These are phyloP conservation scores for Pythium oligandrum DNA, from an alignment of 352 stramenopile species.

Conservation along the genomic window DNA sequence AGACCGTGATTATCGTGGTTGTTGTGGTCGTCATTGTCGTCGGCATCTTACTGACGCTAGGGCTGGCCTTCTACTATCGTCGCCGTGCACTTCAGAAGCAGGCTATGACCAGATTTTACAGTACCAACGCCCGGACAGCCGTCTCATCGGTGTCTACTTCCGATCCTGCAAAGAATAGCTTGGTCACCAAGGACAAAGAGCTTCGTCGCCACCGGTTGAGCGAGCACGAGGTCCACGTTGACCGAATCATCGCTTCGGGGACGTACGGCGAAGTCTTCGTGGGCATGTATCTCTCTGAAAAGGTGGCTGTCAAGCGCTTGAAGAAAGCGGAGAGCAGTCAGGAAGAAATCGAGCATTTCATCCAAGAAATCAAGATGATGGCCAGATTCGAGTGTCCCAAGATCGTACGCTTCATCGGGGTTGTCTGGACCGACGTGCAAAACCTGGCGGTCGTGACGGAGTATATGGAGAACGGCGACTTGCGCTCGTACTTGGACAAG, in stretches of 20 bases:
- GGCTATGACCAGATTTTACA: too few species aligned
- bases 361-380: constrained; percentile 70
- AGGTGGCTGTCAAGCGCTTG: background rate
- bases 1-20: too few species aligned
- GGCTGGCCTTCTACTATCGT: too few species aligned
- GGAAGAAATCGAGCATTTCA: constrained; percentile 61
- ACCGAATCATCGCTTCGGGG: background rate
- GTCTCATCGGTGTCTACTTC: too few species aligned
- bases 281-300: background rate
- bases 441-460: constrained; percentile 72
- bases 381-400: constrained; percentile 59
- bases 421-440: constrained; percentile 60
- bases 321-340: background rate
- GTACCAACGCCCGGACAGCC: too few species aligned
- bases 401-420: constrained; percentile 55
- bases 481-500: constrained; percentile 46
- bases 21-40: too few species aligned
- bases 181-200: too few species aligned
- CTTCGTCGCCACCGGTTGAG: too few species aligned
- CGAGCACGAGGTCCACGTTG: too few species aligned
- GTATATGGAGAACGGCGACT: constrained; percentile 62
- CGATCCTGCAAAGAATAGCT: too few species aligned
- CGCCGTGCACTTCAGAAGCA: too few species aligned
- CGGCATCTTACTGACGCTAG: too few species aligned
- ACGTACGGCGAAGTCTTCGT: background rate